Evolutionary conservation across 2,329 filamentous ascomycete genomes (phyloP), one percentile per base, ranked within the genome.

Genomic region (Beauveria varroae): DNA sequence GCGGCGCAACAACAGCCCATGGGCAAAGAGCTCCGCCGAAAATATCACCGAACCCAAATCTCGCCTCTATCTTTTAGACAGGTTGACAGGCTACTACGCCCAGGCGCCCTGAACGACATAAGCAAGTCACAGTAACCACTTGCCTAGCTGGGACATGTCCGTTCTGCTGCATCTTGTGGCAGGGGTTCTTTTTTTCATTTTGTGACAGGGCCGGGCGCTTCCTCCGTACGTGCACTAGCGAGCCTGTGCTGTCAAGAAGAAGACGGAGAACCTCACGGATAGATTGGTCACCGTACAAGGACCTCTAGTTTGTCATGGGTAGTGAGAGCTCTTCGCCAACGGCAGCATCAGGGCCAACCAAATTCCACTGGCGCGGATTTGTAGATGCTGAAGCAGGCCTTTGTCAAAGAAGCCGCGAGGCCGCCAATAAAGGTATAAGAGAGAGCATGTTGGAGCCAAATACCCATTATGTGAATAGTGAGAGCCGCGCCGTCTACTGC

Each of bases 41-140:
- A 61, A 53, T 56, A 56, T 56, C 59, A 50, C 60, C 60, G 46
- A 61, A 57, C 60, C 43, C 53, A 57, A 28, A 40, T 24, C 12
- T n/a, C n/a, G 46, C 40, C 22, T n/a, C 28, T 10, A 4, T 16
- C 28, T 47, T 43, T 28, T 10, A 24, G 34, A 18, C 6, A 22
- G 22, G n/a, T n/a, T n/a, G n/a, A n/a, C n/a, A n/a, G n/a, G n/a
- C n/a, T n/a, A 3, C 22, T 24, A 34, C 18, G 14, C 37, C 41
- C 40, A 41, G 37, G 53, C 16, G 56, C 59, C 52, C 34, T 53
- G 37, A 28, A 37, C 47, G 60, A 37, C 52, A 46, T 47, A 52
- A 57, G 53, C 53, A 61, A 57, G 46, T 53, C 60, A 61, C 53
- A 51, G 24, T 61, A 44, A 44, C 46, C 46, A 61, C 52, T 57